Percentiles rank a stretch among this genome's conserved stretches.
Conservation (phyloP, 163 green algal genomes). For the Chlorella variabilis region DNA sequence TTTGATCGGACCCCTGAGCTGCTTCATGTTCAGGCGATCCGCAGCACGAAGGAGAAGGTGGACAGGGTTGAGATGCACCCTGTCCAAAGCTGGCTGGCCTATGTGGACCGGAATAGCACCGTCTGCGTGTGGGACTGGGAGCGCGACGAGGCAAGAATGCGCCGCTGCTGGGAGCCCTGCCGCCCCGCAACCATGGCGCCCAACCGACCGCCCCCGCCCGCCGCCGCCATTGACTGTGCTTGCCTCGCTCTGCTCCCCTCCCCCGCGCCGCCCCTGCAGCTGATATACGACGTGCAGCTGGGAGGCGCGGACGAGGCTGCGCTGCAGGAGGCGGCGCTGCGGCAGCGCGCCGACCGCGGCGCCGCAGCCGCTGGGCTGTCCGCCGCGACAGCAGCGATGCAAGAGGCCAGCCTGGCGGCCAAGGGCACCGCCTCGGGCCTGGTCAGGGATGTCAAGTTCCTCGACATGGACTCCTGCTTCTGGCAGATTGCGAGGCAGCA, state of each 20-base stretch:
- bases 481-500: constrained; percentile 64
- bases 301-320: constrained; percentile 65
- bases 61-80: constrained; percentile 71
- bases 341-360: constrained; percentile 46
- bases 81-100: constrained; percentile 76
- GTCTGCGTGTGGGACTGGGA: constrained; percentile 82
- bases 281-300: constrained; percentile 68
- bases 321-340: constrained; percentile 58
- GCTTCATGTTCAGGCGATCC: constrained; percentile 17
- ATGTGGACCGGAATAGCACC: constrained; percentile 63
- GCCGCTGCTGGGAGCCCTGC: too few species aligned
- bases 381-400: not conserved
- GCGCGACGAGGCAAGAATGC: constrained; percentile 74
- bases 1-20: constrained; percentile 5
- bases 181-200: too few species aligned
- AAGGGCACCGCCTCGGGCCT: constrained; percentile 56
- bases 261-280: constrained; percentile 53
- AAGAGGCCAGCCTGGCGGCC: constrained; percentile 55
- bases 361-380: constrained; percentile 29
- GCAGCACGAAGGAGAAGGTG: constrained; percentile 42
- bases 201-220: constrained; percentile 1
- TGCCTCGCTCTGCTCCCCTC: not conserved
- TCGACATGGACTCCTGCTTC: constrained; percentile 70
- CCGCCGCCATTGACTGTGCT: not conserved
- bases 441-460: constrained; percentile 66